Evolutionary conservation across 2,329 filamentous ascomycete genomes (phyloP).

Genomic region (Cladophialophora exuberans): DNA sequence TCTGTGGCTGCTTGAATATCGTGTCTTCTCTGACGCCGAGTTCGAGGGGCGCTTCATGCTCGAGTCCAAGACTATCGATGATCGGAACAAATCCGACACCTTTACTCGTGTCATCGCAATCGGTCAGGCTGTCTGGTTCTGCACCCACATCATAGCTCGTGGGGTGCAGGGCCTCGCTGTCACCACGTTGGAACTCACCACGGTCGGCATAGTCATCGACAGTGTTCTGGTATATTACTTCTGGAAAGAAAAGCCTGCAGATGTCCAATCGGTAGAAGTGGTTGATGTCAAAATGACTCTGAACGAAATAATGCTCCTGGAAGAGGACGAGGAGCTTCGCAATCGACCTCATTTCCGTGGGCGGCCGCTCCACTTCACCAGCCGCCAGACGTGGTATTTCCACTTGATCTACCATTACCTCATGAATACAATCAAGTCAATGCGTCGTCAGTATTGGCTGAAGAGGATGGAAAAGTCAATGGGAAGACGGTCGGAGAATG

Average conservation of each 20-base stretch:
- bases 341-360: background rate
- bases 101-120: background rate
- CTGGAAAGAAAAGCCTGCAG: background rate
- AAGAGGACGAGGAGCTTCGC: background rate
- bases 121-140: background rate
- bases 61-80: background rate
- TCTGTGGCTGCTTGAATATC: background rate
- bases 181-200: background rate
- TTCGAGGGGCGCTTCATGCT: no score
- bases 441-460: no score
- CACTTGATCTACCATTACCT: no score
- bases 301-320: background rate
- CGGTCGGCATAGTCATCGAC: background rate
- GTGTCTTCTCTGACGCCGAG: background rate
- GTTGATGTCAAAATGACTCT: background rate
- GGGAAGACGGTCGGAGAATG: background rate
- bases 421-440: no score
- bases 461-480: no score
- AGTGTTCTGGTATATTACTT: background rate
- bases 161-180: background rate
- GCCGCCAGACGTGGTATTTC: no score
- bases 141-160: background rate
- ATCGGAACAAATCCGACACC: background rate
- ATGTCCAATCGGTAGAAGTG: background rate
- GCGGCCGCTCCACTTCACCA: no score